phyloP scores from a whole-genome alignment of 805 yeast species.

The Blastobotrys americana region DNA sequence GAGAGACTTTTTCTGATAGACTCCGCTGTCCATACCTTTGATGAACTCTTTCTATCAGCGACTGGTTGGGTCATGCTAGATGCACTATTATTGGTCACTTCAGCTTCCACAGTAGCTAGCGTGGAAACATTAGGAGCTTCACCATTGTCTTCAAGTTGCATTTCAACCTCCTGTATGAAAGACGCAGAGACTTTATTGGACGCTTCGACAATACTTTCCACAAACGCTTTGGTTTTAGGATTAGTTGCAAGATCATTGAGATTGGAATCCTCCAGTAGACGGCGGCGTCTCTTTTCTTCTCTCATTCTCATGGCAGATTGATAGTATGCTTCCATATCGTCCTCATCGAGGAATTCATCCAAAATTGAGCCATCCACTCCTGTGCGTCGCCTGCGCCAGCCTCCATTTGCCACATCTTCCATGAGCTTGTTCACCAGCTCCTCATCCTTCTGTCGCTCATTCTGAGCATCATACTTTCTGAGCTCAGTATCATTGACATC shows the following conservation, averaged over 20 bases:
- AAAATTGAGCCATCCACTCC: slow-evolving; percentile 6
- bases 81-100: background rate
- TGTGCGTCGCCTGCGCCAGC: slow-evolving; percentile 17
- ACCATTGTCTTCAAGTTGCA: background rate
- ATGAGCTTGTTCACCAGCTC: slow-evolving; percentile 19
- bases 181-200: slow-evolving; percentile 1
- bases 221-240: slow-evolving; percentile 21
- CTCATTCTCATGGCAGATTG: slow-evolving; percentile 11
- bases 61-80: too few species aligned
- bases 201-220: slow-evolving; percentile 20
- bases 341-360: slow-evolving; percentile 15
- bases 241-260: slow-evolving; percentile 19
- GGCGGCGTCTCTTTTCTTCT: slow-evolving; percentile 16
- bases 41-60: background rate
- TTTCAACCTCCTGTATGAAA: slow-evolving; percentile 6
- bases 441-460: slow-evolving; percentile 18
- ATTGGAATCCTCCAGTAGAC: slow-evolving; percentile 18
- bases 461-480: slow-evolving; percentile 17
- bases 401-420: slow-evolving; percentile 24
- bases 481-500: slow-evolving; percentile 10
- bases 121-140: background rate
- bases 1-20: slow-evolving; percentile 16
- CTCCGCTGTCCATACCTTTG: slow-evolving; percentile 4
- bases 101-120: background rate
- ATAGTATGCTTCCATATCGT: slow-evolving; percentile 15